Conservation (phyloP, 148 eudicot species). For the Chenopodium berlandieri region DNA sequence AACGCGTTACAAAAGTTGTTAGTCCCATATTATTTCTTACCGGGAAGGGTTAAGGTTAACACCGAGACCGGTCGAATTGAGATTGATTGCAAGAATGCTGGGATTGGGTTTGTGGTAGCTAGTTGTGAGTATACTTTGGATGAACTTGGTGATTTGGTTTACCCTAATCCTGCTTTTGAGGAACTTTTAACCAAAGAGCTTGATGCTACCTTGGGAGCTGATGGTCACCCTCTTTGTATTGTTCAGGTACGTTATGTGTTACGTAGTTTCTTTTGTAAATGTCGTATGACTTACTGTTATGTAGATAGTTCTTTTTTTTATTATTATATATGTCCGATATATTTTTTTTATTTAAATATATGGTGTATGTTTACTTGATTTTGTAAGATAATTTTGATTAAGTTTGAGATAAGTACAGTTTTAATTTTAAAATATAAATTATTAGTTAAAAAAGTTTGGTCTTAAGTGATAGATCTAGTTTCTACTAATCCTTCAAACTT, state of each 20-base stretch:
- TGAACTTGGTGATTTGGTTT: conserved; percentile 85
- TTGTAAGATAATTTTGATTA: too few species aligned
- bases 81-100: conserved; percentile 61
- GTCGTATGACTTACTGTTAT: too few species aligned
- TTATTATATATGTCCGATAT: too few species aligned
- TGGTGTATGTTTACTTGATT: too few species aligned
- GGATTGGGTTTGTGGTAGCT: conserved; percentile 71
- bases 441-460: too few species aligned
- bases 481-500: too few species aligned
- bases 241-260: conserved; percentile 49
- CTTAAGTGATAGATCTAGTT: too few species aligned
- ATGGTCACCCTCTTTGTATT: conserved; percentile 68
- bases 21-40: conserved; percentile 57
- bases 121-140: conserved; percentile 46
- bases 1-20: conserved; percentile 43
- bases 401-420: too few species aligned
- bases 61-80: conserved; percentile 50
- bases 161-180: conserved; percentile 81
- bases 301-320: too few species aligned
- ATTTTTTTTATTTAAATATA: too few species aligned
- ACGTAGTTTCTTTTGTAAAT: too few species aligned
- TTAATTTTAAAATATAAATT: too few species aligned
- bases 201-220: conserved; percentile 23
- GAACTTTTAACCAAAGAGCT: conserved; percentile 54
- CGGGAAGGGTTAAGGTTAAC: conserved; percentile 64